Conservation (phyloP, 2,329 filamentous ascomycete species). For the Fusarium clavum region DNA sequence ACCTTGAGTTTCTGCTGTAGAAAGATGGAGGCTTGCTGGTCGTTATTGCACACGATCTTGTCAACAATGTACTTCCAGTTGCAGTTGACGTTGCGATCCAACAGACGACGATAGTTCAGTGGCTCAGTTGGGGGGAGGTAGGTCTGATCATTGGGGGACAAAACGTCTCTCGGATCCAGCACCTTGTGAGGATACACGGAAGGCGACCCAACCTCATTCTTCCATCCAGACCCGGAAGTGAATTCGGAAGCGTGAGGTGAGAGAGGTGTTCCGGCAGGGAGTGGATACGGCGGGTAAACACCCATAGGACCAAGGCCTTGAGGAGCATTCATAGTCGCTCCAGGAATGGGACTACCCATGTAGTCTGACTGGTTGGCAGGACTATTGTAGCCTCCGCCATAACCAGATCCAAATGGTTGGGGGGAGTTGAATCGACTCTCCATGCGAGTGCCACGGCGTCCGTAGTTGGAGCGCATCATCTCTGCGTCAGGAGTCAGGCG, state of each 20-base stretch:
- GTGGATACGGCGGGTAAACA: conserved; percentile 60
- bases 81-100: conserved; percentile 95
- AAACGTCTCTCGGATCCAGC: conserved; percentile 53
- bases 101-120: conserved; percentile 92
- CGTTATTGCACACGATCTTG: conserved; percentile 99
- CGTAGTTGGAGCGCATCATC: conserved; percentile 55
- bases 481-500: conserved; percentile 63
- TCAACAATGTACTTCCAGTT: conserved; percentile 99
- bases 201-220: conserved; percentile 61
- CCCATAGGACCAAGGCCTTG: conserved; percentile 54
- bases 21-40: conserved; percentile 99
- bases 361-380: conserved; percentile 52
- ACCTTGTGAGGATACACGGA: not conserved
- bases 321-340: conserved; percentile 49
- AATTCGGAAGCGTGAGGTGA: conserved; percentile 82
- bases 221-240: conserved; percentile 68
- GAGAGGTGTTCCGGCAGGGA: conserved; percentile 71
- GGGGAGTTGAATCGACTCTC: conserved; percentile 58
- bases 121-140: conserved; percentile 91
- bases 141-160: conserved; percentile 71
- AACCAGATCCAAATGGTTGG: conserved; percentile 50
- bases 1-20: conserved; percentile 99
- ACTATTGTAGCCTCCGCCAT: conserved; percentile 53
- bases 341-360: conserved; percentile 52
- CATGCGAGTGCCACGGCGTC: conserved; percentile 60